These are phyloP conservation scores for Diaporthe sp. DNA, from an alignment of 2,329 filamentous ascomycete species.

Conservation along the genomic window DNA sequence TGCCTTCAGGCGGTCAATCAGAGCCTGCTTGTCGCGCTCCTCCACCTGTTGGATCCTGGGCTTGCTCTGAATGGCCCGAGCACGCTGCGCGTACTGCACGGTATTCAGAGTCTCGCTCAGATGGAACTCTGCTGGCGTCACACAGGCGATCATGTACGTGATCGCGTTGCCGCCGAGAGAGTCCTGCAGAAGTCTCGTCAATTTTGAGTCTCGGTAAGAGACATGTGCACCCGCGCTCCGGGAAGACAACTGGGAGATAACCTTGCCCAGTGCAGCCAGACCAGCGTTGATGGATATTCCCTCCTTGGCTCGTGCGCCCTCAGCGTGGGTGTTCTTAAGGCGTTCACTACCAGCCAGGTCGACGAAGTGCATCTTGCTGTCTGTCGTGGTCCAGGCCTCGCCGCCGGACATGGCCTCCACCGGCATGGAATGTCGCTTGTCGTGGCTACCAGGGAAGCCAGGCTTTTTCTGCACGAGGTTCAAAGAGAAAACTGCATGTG, in stretches of 20 bases:
- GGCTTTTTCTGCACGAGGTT: slow-evolving; percentile 89
- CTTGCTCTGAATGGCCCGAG: slow-evolving; percentile 96
- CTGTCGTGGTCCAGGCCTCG: slow-evolving; percentile 81
- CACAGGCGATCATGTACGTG: slow-evolving; percentile 99
- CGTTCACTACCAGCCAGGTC: slow-evolving; percentile 97
- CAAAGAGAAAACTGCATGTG: slow-evolving; percentile 95
- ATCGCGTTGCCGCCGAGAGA: slow-evolving; percentile 97
- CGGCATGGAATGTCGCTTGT: slow-evolving; percentile 90
- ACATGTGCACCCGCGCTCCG: slow-evolving; percentile 89
- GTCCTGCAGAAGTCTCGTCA: slow-evolving; percentile 94
- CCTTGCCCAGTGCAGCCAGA: slow-evolving; percentile 93
- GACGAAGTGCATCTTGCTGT: slow-evolving; percentile 99
- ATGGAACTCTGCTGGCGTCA: slow-evolving; percentile 96
- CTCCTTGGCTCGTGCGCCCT: slow-evolving; percentile 93
- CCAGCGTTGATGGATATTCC: slow-evolving; percentile 99
- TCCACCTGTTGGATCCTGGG: slow-evolving; percentile 95
- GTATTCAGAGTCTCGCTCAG: slow-evolving; percentile 98
- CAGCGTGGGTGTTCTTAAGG: slow-evolving; percentile 95
- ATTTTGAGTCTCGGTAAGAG: slow-evolving; percentile 97
- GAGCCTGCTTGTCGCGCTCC: slow-evolving; percentile 91
- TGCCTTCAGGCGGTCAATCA: slow-evolving; percentile 92
- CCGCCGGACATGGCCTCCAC: slow-evolving; percentile 80
- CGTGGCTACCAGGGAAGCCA: slow-evolving; percentile 64
- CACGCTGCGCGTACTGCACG: slow-evolving; percentile 95
- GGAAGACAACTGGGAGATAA: slow-evolving; percentile 97